phyloP scores from a whole-genome alignment of 495 filamentous ascomycete genomes.

The Opeltia flavorubescens region DNA sequence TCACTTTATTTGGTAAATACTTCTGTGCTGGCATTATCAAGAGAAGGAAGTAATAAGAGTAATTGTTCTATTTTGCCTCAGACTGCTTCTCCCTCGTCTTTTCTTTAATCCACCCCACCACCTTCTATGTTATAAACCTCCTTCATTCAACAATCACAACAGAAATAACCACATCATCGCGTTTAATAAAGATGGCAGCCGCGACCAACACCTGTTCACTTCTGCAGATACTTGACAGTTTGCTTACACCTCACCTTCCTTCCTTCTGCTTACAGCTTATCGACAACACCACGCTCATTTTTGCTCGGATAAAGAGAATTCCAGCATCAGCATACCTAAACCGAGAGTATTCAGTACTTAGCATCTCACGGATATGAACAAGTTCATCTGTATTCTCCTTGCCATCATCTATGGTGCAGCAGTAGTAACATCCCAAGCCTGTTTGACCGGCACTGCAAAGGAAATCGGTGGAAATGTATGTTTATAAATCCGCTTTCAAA shows the following conservation, averaged over 20 bases:
- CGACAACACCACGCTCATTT: too few relatives aligned
- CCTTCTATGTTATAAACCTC: background rate
- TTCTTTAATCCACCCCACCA: background rate
- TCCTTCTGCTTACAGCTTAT: too few relatives aligned
- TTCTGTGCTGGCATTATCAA: background rate
- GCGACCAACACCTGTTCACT: too few relatives aligned
- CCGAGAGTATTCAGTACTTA: background rate
- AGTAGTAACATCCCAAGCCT: background rate
- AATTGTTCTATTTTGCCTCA: background rate
- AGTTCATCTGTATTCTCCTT: background rate
- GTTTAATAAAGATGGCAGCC: background rate
- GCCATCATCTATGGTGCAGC: background rate
- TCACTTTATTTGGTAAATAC: too few relatives aligned
- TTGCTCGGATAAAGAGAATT: too few relatives aligned
- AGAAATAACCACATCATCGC: background rate
- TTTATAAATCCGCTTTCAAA: background rate
- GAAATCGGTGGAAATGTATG: conserved; percentile 1
- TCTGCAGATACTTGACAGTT: too few relatives aligned
- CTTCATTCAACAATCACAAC: background rate
- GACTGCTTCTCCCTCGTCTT: background rate
- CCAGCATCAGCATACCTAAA: background rate
- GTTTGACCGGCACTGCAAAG: conserved; percentile 2
- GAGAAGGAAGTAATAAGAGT: background rate
- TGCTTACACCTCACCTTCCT: too few relatives aligned
- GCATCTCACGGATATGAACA: background rate